Percentiles rank a stretch among this genome's conserved stretches.
phyloP scores from a whole-genome alignment of 306 rosid species.

The Cicer arietinum region DNA sequence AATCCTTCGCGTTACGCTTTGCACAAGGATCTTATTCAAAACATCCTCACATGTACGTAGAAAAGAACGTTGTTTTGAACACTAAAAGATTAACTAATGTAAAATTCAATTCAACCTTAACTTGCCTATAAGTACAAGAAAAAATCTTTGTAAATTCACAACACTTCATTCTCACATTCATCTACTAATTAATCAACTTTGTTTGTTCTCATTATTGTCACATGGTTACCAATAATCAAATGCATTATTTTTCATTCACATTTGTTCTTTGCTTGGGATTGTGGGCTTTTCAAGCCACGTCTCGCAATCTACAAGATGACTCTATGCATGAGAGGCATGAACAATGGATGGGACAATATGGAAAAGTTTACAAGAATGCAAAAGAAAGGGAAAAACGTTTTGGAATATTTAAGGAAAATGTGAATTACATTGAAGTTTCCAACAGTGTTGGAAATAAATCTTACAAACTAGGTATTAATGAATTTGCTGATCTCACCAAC shows the following conservation, averaged over 20 bases:
- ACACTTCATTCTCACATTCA: background rate
- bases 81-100: background rate
- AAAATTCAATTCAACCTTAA: background rate
- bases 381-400: background rate
- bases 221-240: background rate
- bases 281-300: background rate
- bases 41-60: background rate
- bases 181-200: background rate
- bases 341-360: background rate
- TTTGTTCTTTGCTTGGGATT: conserved; percentile 9
- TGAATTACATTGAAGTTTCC: background rate
- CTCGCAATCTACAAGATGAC: conserved; percentile 9
- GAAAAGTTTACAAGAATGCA: background rate
- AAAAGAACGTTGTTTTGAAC: background rate
- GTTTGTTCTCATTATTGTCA: background rate
- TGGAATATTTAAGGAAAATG: conserved; percentile 6
- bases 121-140: background rate
- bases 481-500: background rate
- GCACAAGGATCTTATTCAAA: background rate
- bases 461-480: background rate
- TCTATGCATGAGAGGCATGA: conserved; percentile 2
- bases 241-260: background rate
- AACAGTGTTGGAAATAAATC: conserved; percentile 1
- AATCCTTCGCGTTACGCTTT: background rate
- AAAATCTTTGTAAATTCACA: background rate